These are phyloP conservation scores for Phytopythium chamaehyphon DNA, from an alignment of 352 stramenopile genomes.

Conservation along the genomic window DNA sequence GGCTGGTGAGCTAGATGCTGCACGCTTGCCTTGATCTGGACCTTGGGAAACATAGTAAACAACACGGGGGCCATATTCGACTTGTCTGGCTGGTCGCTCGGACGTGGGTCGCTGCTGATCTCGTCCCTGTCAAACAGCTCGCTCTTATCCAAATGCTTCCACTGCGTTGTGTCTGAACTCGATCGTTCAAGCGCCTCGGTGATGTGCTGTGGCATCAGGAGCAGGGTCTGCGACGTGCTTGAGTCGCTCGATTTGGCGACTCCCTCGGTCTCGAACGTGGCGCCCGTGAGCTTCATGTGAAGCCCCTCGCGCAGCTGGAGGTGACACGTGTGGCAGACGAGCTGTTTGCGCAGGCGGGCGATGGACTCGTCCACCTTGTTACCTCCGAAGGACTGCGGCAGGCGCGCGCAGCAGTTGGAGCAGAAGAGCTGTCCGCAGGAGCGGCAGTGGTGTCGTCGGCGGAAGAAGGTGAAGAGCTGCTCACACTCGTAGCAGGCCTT, in stretches of 20 bases:
- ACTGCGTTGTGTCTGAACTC: slow-evolving; percentile 51
- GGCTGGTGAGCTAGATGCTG: slow-evolving; percentile 74
- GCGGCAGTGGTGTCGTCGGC: slow-evolving; percentile 74
- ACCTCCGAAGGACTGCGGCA: slow-evolving; percentile 75
- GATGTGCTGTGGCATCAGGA: slow-evolving; percentile 78
- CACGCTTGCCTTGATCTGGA: slow-evolving; percentile 76
- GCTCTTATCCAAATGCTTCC: slow-evolving; percentile 56
- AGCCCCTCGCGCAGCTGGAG: slow-evolving; percentile 76
- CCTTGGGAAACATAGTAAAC: slow-evolving; percentile 85
- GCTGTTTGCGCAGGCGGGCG: slow-evolving; percentile 66
- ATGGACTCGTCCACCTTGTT: slow-evolving; percentile 79
- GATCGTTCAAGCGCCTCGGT: slow-evolving; percentile 60
- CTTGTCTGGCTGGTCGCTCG: slow-evolving; percentile 56
- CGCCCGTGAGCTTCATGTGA: slow-evolving; percentile 60
- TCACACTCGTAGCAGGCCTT: slow-evolving; percentile 85
- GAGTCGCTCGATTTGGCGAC: slow-evolving; percentile 23
- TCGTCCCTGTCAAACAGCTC: slow-evolving; percentile 81
- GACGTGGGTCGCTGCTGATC: slow-evolving; percentile 60
- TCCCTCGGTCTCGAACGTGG: slow-evolving; percentile 26
- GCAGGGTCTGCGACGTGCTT: slow-evolving; percentile 41
- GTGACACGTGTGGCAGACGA: slow-evolving; percentile 85
- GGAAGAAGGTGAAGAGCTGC: slow-evolving; percentile 79
- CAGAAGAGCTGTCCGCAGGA: slow-evolving; percentile 88
- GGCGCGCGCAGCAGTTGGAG: slow-evolving; percentile 67
- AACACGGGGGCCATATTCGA: slow-evolving; percentile 34